These are phyloP conservation scores for Gonapodya sp. DNA, from an alignment of 192 early-diverging fungal species.

Conservation along the genomic window DNA sequence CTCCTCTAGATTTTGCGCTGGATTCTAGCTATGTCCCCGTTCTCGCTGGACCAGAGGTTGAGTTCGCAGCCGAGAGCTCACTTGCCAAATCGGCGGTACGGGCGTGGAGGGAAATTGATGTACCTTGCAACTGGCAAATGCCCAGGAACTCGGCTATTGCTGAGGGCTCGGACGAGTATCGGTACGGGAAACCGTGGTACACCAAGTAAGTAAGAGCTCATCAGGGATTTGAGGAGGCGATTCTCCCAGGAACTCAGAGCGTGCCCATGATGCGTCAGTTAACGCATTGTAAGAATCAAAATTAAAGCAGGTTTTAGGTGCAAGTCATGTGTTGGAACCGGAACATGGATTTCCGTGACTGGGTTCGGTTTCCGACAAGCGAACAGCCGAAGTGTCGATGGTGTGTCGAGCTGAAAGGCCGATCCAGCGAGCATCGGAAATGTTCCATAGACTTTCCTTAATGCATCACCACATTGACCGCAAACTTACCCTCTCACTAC, in stretches of 20 bases:
- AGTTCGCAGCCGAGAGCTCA: background rate
- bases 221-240: too few relatives aligned
- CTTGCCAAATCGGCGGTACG: background rate
- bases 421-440: too few relatives aligned
- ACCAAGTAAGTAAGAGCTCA: background rate
- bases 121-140: conserved; percentile 8
- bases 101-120: background rate
- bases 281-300: too few relatives aligned
- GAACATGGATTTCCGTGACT: too few relatives aligned
- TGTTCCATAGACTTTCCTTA: too few relatives aligned
- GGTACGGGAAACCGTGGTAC: background rate
- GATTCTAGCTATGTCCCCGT: background rate
- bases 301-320: too few relatives aligned
- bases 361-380: too few relatives aligned
- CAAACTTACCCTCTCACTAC: background rate
- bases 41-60: background rate
- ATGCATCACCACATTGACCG: background rate
- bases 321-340: too few relatives aligned
- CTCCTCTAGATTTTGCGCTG: background rate
- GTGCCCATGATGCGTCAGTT: too few relatives aligned
- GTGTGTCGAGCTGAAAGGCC: too few relatives aligned
- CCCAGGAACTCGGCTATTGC: background rate
- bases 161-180: background rate
- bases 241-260: too few relatives aligned
- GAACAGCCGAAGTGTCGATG: too few relatives aligned